Conservation (phyloP, 306 rosid genomes). For the Nissolia schottii region DNA sequence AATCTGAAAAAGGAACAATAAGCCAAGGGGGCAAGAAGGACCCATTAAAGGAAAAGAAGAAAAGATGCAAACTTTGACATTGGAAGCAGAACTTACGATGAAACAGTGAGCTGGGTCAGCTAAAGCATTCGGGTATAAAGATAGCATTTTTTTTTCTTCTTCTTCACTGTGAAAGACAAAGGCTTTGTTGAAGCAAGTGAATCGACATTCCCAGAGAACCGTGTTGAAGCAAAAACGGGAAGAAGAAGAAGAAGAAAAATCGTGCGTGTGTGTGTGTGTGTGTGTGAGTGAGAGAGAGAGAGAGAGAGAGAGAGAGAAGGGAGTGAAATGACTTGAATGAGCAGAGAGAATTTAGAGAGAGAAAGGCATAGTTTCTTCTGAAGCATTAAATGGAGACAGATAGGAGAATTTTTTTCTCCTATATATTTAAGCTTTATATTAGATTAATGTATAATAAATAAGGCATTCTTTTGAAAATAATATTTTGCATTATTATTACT, state of each 20-base stretch:
- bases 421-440: not conserved
- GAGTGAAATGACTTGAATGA: not conserved
- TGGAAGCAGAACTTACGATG: conserved; percentile 23
- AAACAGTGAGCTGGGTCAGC: conserved; percentile 36
- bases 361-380: conserved; percentile 17
- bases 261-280: no score
- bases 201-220: not conserved
- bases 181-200: not conserved
- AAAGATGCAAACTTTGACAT: conserved; percentile 21
- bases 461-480: conserved; percentile 17
- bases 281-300: not conserved
- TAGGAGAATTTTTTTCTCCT: not conserved
- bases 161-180: not conserved
- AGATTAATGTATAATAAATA: not conserved
- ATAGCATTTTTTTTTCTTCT: not conserved
- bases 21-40: conserved; percentile 1
- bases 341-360: not conserved
- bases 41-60: conserved; percentile 12
- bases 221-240: not conserved
- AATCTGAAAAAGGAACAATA: conserved; percentile 19
- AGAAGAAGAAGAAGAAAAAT: no score
- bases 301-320: not conserved
- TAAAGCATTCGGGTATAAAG: conserved; percentile 7
- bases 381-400: conserved; percentile 34
- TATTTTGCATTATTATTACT: conserved; percentile 10